These are phyloP conservation scores for Oxyria digyna DNA, from an alignment of 148 eudicot genomes.

Conservation along the genomic window DNA sequence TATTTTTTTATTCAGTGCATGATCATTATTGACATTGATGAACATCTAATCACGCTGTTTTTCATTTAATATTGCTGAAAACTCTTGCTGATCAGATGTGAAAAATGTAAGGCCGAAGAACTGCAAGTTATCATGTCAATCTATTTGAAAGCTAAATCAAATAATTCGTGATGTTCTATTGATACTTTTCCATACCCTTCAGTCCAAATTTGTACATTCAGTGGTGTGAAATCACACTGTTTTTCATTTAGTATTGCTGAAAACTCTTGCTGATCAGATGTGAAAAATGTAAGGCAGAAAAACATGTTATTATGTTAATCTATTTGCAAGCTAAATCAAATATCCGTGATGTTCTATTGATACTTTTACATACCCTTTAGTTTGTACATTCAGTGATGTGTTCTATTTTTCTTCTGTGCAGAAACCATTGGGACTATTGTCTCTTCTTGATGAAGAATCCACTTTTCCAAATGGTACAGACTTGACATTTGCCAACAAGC, in stretches of 20 bases:
- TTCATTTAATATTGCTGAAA: neutral
- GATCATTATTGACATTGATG: neutral
- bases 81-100: neutral
- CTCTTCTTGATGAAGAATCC: constrained; percentile 91
- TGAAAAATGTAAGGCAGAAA: neutral
- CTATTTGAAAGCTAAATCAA: neutral
- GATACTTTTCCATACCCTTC: no score
- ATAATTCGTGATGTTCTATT: neutral
- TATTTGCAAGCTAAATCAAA: neutral
- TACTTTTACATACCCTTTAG: neutral
- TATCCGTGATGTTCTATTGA: neutral
- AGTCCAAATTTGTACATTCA: no score
- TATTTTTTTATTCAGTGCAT: neutral
- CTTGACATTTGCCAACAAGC: constrained; percentile 80
- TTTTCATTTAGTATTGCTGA: neutral
- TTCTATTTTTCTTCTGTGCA: constrained; percentile 17
- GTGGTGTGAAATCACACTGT: neutral
- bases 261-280: neutral
- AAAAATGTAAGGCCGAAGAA: neutral
- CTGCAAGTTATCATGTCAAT: neutral
- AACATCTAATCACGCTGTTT: neutral
- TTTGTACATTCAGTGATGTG: neutral
- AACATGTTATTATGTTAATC: neutral
- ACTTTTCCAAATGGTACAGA: constrained; percentile 96
- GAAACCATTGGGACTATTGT: constrained; percentile 86